Percentiles rank a stretch among this genome's conserved stretches.
These are phyloP conservation scores for Fraxinus baroniana DNA, from an alignment of 305 asterid species.

Conservation along the genomic window DNA sequence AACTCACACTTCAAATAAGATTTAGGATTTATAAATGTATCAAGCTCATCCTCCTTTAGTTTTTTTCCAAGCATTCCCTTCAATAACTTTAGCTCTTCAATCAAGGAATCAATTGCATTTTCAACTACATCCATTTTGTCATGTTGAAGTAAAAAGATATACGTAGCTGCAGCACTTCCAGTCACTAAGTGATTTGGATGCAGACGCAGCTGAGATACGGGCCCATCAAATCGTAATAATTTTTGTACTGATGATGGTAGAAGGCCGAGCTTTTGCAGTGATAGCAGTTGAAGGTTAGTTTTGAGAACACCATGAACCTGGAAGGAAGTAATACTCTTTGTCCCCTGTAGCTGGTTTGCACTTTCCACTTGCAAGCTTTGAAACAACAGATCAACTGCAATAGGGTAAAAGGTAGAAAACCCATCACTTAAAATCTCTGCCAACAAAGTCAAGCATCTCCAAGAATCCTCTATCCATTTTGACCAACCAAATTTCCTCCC, in stretches of 20 bases:
- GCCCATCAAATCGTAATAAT: constrained; percentile 62
- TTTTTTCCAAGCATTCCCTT: constrained; percentile 45
- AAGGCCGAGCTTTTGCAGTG: constrained; percentile 94
- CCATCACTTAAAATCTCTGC: constrained; percentile 91
- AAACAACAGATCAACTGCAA: constrained; percentile 75
- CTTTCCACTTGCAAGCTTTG: constrained; percentile 71
- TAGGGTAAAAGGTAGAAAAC: constrained; percentile 76
- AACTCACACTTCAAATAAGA: constrained; percentile 60
- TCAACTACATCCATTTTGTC: constrained; percentile 71
- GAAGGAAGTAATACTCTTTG: constrained; percentile 55
- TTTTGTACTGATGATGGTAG: constrained; percentile 70
- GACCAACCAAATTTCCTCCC: constrained; percentile 98
- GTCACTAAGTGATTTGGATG: constrained; percentile 97
- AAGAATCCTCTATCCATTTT: constrained; percentile 91
- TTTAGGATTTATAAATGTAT: constrained; percentile 34
- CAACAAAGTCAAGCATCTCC: constrained; percentile 98
- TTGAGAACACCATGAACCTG: constrained; percentile 97
- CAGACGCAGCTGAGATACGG: constrained; percentile 86
- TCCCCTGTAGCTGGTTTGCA: constrained; percentile 33
- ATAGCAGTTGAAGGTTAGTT: constrained; percentile 88
- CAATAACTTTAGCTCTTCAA: constrained; percentile 76
- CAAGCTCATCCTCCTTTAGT: constrained; percentile 40
- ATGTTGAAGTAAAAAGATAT: constrained; percentile 88
- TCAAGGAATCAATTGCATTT: constrained; percentile 54
- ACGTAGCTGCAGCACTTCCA: constrained; percentile 90